These are phyloP conservation scores for Talaromyces sp. DNA, from an alignment of 2,329 filamentous ascomycete species.

Conservation along the genomic window DNA sequence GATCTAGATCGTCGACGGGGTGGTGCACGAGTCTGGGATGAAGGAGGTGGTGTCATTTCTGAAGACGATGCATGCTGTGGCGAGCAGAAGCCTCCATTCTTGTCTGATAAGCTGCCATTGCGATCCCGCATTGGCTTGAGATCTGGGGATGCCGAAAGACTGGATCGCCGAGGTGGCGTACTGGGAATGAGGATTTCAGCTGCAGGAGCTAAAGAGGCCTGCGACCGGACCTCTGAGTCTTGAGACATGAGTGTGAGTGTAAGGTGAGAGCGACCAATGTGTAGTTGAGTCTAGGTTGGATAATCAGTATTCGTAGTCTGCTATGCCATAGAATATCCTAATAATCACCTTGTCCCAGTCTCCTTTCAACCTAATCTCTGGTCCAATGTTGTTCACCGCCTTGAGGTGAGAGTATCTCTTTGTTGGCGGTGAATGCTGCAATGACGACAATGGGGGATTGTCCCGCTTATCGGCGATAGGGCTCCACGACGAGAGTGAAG, in stretches of 20 bases:
- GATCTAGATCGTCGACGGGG: conserved; percentile 43
- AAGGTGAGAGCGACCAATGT: neutral
- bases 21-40: conserved; percentile 53
- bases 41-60: conserved; percentile 61
- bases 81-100: conserved; percentile 34
- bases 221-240: conserved; percentile 28
- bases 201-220: conserved; percentile 36
- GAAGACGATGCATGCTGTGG: conserved; percentile 48
- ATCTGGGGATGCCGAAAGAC: conserved; percentile 37
- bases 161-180: conserved; percentile 32
- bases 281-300: neutral
- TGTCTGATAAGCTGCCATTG: conserved; percentile 33
- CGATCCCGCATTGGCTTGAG: conserved; percentile 29
- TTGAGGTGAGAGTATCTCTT: neutral
- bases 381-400: neutral
- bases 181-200: conserved; percentile 38
- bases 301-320: neutral
- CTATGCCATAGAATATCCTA: neutral
- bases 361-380: neutral
- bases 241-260: conserved; percentile 28
- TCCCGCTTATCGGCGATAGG: conserved; percentile 15
- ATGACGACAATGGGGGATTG: conserved; percentile 10
- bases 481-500: neutral
- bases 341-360: neutral
- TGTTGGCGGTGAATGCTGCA: neutral